Conservation (phyloP, 345 rosid genomes). For the Lumnitzera racemosa region DNA sequence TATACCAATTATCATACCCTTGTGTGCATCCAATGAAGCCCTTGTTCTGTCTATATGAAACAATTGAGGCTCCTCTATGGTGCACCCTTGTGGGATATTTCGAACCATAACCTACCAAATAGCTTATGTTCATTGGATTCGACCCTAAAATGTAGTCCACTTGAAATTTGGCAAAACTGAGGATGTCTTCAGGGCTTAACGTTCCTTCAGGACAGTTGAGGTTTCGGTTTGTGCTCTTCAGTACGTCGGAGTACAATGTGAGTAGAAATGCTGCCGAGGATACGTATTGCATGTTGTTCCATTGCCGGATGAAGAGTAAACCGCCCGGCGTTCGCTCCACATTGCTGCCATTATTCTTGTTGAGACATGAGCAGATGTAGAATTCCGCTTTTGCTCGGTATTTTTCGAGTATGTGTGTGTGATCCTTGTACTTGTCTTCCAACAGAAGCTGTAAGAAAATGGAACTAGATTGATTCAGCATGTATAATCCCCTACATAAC, state of each 20-base stretch:
- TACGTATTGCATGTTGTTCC: conserved; percentile 98
- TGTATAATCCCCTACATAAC: no score
- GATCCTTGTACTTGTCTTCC: conserved; percentile 38
- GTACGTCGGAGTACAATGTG: conserved; percentile 62
- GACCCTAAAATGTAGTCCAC: conserved; percentile 78
- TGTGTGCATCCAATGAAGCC: conserved; percentile 96
- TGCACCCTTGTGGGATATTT: conserved; percentile 70
- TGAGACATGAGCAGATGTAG: conserved; percentile 77
- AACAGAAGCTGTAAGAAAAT: conserved; percentile 35
- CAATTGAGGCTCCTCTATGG: conserved; percentile 86
- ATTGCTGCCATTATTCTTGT: conserved; percentile 50
- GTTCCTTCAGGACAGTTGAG: conserved; percentile 42
- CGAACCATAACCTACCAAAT: conserved; percentile 69
- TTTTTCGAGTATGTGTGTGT: conserved; percentile 29
- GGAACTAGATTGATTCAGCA: neutral
- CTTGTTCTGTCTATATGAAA: conserved; percentile 59
- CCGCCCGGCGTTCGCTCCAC: conserved; percentile 69
- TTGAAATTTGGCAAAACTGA: conserved; percentile 60
- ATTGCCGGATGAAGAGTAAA: conserved; percentile 66
- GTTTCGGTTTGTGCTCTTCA: conserved; percentile 22
- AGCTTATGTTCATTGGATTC: conserved; percentile 82
- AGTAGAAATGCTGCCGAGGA: conserved; percentile 77
- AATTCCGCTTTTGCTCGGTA: conserved; percentile 69
- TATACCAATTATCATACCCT: conserved; percentile 64
- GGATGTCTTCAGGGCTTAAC: conserved; percentile 35